Conservation (phyloP, 2,329 filamentous ascomycete species). For the Aspergillus neotritici region DNA sequence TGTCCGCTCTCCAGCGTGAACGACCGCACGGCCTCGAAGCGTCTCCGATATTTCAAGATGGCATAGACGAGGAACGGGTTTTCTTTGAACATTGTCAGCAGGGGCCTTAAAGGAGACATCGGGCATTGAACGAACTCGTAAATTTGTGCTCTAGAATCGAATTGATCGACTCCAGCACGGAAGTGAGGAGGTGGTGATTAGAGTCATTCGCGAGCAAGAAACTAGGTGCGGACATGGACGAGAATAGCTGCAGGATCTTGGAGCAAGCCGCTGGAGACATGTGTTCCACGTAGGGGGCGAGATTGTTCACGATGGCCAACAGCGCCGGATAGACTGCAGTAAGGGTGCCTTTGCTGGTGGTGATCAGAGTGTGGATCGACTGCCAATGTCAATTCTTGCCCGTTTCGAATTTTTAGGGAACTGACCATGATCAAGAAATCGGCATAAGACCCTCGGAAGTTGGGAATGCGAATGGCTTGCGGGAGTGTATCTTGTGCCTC, state of each 20-base stretch:
- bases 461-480: constrained; percentile 68
- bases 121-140: constrained; percentile 47
- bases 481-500: constrained; percentile 85
- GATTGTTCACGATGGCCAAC: constrained; percentile 87
- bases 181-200: constrained; percentile 75
- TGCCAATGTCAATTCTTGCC: constrained; percentile 31
- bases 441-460: constrained; percentile 84
- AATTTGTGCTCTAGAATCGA: constrained; percentile 87
- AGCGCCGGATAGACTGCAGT: constrained; percentile 89
- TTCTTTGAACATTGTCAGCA: constrained; percentile 44
- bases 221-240: constrained; percentile 86
- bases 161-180: constrained; percentile 82
- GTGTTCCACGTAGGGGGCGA: constrained; percentile 75
- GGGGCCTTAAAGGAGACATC: neutral
- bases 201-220: constrained; percentile 89
- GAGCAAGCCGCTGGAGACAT: constrained; percentile 69
- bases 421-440: constrained; percentile 83
- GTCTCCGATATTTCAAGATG: constrained; percentile 71
- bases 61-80: constrained; percentile 78
- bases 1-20: constrained; percentile 91
- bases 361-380: constrained; percentile 89
- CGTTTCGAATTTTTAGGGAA: neutral
- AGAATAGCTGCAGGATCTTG: constrained; percentile 80
- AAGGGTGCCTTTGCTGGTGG: constrained; percentile 81
- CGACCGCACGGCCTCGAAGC: constrained; percentile 75